Evolutionary conservation across 371 early-diverging fungal genomes (phyloP).

Genomic region (Syncephalastrum sp.): DNA sequence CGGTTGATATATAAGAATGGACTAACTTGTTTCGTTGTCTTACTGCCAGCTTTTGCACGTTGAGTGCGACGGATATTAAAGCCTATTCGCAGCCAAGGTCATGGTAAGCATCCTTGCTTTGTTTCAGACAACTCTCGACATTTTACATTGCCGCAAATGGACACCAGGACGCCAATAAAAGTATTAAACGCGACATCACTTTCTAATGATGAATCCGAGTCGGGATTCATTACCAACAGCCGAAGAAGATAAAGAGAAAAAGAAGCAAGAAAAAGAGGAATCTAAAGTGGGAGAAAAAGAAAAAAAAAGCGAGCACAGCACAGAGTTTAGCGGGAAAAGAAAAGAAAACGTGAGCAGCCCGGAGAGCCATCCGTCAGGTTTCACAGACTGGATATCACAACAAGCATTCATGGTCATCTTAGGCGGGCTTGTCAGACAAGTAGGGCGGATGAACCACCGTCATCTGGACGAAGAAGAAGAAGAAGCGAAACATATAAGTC

Average conservation of each 20-base stretch:
- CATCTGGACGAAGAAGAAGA: no score
- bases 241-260: constrained; percentile 3
- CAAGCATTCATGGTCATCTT: no score
- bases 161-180: constrained; percentile 63
- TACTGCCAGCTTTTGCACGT: constrained; percentile 70
- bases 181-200: constrained; percentile 43
- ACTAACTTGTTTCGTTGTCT: constrained; percentile 25
- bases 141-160: constrained; percentile 61
- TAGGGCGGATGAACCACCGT: no score
- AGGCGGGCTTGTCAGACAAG: no score
- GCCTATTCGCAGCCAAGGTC: constrained; percentile 30
- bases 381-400: no score
- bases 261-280: constrained; percentile 4
- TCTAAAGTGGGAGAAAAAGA: not conserved
- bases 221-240: no score
- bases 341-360: no score
- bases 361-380: no score
- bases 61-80: constrained; percentile 68
- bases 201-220: constrained; percentile 3
- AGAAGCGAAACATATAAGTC: no score
- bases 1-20: not conserved
- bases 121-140: constrained; percentile 11
- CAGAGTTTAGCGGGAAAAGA: no score
- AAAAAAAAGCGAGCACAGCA: no score
- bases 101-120: not conserved